These are phyloP conservation scores for Albizia julibrissin DNA, from an alignment of 306 rosid genomes.

Conservation along the genomic window DNA sequence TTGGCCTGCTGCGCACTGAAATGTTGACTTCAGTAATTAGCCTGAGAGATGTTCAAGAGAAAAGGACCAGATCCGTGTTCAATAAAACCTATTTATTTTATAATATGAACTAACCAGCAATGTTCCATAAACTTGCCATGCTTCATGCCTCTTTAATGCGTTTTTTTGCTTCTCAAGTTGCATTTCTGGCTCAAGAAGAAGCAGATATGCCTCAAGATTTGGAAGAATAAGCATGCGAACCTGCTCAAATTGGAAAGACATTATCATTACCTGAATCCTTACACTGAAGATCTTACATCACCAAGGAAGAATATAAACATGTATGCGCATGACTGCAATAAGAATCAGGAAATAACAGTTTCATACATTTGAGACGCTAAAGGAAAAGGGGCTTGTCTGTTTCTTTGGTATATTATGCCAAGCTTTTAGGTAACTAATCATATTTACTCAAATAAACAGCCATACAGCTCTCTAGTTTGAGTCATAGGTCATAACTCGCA, in stretches of 20 bases:
- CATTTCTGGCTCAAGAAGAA: slow-evolving; percentile 83
- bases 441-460: slow-evolving; percentile 14
- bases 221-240: slow-evolving; percentile 80
- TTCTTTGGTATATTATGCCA: not conserved
- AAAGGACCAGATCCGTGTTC: slow-evolving; percentile 11
- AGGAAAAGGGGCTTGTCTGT: not conserved
- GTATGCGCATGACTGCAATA: not conserved
- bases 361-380: slow-evolving; percentile 17
- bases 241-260: slow-evolving; percentile 47
- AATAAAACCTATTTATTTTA: slow-evolving; percentile 1
- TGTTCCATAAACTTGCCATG: slow-evolving; percentile 87
- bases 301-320: not conserved
- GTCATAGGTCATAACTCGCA: not conserved
- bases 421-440: slow-evolving; percentile 16
- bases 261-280: slow-evolving; percentile 19
- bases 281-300: not conserved
- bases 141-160: slow-evolving; percentile 79
- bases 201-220: slow-evolving; percentile 85
- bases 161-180: slow-evolving; percentile 73
- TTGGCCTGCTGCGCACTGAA: slow-evolving; percentile 82
- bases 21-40: slow-evolving; percentile 35
- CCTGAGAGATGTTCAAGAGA: slow-evolving; percentile 27
- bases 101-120: slow-evolving; percentile 63
- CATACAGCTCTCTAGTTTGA: slow-evolving; percentile 19
- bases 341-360: slow-evolving; percentile 16